Conservation (phyloP, 345 rosid genomes). For the Populus ilicifolia region DNA sequence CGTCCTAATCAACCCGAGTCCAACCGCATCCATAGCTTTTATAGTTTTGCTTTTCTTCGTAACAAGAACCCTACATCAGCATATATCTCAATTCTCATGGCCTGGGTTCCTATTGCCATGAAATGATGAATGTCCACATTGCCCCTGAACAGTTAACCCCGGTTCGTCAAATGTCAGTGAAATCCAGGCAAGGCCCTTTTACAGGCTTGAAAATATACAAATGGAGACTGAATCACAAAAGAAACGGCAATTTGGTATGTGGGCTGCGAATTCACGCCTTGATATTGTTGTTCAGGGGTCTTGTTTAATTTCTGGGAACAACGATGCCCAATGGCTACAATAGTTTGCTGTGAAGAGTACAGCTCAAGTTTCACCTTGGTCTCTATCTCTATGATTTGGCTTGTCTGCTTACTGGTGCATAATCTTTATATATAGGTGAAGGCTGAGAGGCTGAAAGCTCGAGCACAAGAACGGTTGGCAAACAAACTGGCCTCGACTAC, state of each 20-base stretch:
- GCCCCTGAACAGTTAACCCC: not conserved
- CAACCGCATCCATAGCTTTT: not conserved
- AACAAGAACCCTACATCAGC: not conserved
- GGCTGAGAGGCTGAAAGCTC: slow-evolving; percentile 79
- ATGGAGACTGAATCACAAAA: no score
- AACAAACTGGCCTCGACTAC: slow-evolving; percentile 68
- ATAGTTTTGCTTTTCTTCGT: not conserved
- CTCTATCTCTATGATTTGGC: not conserved
- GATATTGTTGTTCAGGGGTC: not conserved
- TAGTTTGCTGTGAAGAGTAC: not conserved
- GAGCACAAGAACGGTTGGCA: slow-evolving; percentile 69
- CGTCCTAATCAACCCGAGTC: not conserved
- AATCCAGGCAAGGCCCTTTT: not conserved
- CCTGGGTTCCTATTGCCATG: not conserved
- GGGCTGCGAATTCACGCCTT: not conserved
- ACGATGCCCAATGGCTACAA: not conserved
- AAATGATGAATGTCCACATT: not conserved
- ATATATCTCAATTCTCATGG: not conserved
- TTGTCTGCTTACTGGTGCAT: not conserved
- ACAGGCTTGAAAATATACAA: not conserved
- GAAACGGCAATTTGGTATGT: not conserved
- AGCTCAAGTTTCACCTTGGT: not conserved
- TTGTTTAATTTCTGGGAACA: not conserved
- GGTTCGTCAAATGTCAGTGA: not conserved
- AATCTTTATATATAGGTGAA: slow-evolving; percentile 42